Evolutionary conservation across 257 asterid genomes (phyloP), one percentile per base, ranked within the genome.

Genomic region (Verbena officinalis): DNA sequence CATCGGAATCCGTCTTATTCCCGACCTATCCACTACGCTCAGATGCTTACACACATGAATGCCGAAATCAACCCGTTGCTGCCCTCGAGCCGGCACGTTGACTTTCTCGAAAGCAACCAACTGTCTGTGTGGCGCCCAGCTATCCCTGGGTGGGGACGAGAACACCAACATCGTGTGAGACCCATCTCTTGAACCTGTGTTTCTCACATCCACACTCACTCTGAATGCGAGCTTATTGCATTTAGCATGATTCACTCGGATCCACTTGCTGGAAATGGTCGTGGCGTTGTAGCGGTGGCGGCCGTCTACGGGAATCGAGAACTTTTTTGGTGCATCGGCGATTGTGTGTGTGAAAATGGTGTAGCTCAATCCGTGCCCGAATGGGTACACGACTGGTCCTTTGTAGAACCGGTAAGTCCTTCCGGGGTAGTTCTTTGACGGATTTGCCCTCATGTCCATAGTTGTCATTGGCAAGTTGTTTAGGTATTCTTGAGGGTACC

Each of bases 291-390:
- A 40, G 36, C 27, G 72, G 62, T 78, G 95, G 51, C 65, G 83
- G 0, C 91, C 86, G 13, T 58, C 73, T 9, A 90, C 34, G 3
- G 87, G 87, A 33, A 90, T 69, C 0, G 75, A 20, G 0, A 90
- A 66, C n/a, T 55, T 46, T 14, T 55, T 74, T 1, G 89, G 97
- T 11, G 90, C 94, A 6, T 78, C 74, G 0, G 65, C 82, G 5
- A 87, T 54, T 5, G 81, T 69, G 75, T 79, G 83, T 1, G 24
- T 51, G 64, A 90, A 90, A 40, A 1, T 74, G 11, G 97, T 83
- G 87, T 87, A 87, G 90, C 95, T 91, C 73, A 91, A 9, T 12
- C 97, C 96, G 13, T 88, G 85, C 4, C 96, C 97, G 12, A 86
- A 91, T 24, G 86, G 87, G 69, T 84, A 91, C 14, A 88, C 84